A percentile compares a stretch with the other conserved stretches of the same genome.
Conservation (phyloP, 1,284 basidiomycete species). For the Malassezia arunalokei region DNA sequence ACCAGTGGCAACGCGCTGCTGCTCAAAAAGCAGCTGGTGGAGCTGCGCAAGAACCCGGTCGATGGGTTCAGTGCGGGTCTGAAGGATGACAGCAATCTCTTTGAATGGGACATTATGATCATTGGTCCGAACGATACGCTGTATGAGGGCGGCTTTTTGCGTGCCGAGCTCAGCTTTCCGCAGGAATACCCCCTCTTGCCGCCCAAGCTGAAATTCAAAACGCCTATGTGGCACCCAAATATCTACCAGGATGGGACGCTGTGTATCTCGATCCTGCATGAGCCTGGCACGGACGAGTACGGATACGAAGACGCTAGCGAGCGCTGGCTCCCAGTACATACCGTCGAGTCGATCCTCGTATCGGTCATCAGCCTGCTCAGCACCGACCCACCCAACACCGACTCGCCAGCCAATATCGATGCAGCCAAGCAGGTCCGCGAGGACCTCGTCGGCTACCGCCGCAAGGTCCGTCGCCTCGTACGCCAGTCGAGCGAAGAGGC, state of each 20-base stretch:
- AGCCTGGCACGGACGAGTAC: conserved; percentile 92
- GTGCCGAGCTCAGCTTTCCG: conserved; percentile 43
- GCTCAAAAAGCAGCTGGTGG: conserved; percentile 41
- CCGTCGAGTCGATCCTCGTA: conserved; percentile 86
- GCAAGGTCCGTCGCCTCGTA: conserved; percentile 41
- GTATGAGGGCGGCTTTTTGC: conserved; percentile 44
- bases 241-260: conserved; percentile 75
- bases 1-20: conserved; percentile 39
- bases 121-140: conserved; percentile 45
- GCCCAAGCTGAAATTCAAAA: conserved; percentile 89
- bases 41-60: conserved; percentile 42
- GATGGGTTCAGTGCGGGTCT: conserved; percentile 46
- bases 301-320: conserved; percentile 96
- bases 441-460: conserved; percentile 40
- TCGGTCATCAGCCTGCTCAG: conserved; percentile 92
- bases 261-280: conserved; percentile 95
- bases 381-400: conserved; percentile 77
- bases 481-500: conserved; percentile 41
- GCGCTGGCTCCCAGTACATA: conserved; percentile 93
- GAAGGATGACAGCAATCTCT: conserved; percentile 44
- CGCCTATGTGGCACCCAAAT: conserved; percentile 98
- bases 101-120: conserved; percentile 47
- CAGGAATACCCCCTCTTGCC: conserved; percentile 67
- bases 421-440: conserved; percentile 51
- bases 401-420: conserved; percentile 94